A percentile compares a stretch with the other conserved stretches of the same genome.
These are phyloP conservation scores for Starmerella stellata DNA, from an alignment of 805 yeast genomes.

Conservation along the genomic window DNA sequence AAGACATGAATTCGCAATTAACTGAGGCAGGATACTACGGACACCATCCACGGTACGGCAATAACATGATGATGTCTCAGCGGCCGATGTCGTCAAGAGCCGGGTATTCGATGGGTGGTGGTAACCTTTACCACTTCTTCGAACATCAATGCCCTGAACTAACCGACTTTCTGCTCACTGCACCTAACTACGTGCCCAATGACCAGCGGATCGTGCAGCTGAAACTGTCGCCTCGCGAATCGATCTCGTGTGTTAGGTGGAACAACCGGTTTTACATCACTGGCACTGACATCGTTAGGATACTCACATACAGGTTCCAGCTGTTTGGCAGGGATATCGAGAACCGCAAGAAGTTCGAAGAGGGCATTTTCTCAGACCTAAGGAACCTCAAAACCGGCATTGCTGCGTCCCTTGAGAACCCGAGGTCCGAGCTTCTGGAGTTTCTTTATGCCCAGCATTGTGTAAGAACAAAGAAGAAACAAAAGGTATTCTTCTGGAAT, in stretches of 20 bases:
- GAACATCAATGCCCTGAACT: background rate
- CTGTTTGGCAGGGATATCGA: conserved; percentile 70
- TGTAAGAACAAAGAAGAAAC: conserved; percentile 84
- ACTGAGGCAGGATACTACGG: too few species aligned
- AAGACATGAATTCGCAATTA: too few species aligned
- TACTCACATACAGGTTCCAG: conserved; percentile 73
- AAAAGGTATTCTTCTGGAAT: conserved; percentile 91
- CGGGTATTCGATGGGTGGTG: background rate
- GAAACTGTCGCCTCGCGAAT: background rate
- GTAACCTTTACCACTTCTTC: background rate
- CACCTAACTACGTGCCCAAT: background rate
- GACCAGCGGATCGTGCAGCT: background rate
- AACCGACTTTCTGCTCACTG: background rate
- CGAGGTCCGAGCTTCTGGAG: conserved; percentile 69
- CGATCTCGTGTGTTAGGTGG: conserved; percentile 68
- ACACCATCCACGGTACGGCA: too few species aligned
- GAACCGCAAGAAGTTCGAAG: conserved; percentile 89
- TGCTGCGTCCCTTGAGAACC: conserved; percentile 74
- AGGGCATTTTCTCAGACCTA: conserved; percentile 82
- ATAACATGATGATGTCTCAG: too few species aligned
- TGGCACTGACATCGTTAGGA: conserved; percentile 89
- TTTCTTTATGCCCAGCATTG: conserved; percentile 74
- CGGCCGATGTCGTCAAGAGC: too few species aligned
- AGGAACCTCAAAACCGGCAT: conserved; percentile 61
- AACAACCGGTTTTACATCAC: conserved; percentile 72